phyloP scores from a whole-genome alignment of 257 asterid genomes.

The Nicotiana benthamiana region DNA sequence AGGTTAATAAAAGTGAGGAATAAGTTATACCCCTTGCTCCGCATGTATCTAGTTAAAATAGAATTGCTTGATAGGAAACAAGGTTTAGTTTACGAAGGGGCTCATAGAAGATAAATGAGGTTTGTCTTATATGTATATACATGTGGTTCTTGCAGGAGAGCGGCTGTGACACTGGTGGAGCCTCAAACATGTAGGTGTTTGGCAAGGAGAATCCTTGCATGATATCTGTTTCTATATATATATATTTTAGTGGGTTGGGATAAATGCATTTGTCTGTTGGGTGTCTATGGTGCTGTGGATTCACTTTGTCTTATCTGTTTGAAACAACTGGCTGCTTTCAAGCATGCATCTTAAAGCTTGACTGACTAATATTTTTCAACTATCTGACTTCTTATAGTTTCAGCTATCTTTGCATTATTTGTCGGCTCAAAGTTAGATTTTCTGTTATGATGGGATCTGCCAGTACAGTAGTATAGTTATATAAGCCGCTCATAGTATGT shows the following conservation, averaged over 20 bases:
- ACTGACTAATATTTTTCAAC: neutral
- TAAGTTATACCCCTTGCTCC: conserved; percentile 8
- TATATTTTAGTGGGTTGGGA: conserved; percentile 51
- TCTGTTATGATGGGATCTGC: neutral
- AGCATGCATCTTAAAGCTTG: neutral
- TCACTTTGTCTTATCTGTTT: neutral
- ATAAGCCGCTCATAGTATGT: neutral
- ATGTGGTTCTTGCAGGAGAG: conserved; percentile 96
- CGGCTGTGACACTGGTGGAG: conserved; percentile 86
- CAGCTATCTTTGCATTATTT: neutral
- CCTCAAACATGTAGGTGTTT: conserved; percentile 96
- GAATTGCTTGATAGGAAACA: conserved; percentile 25
- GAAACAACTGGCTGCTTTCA: neutral
- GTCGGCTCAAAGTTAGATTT: neutral
- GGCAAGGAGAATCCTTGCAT: conserved; percentile 78
- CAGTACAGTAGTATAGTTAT: neutral
- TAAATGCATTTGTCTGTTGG: neutral
- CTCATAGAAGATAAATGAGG: conserved; percentile 44
- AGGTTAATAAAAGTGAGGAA: neutral
- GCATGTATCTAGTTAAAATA: conserved; percentile 7
- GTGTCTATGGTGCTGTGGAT: neutral
- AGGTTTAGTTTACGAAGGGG: conserved; percentile 55
- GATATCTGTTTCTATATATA: conserved; percentile 19
- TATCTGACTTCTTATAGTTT: neutral
- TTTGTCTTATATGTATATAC: conserved; percentile 88